Evolutionary conservation across 2,329 filamentous ascomycete genomes (phyloP), one percentile per base, ranked within the genome.

Genomic region (Onygenales sp.): DNA sequence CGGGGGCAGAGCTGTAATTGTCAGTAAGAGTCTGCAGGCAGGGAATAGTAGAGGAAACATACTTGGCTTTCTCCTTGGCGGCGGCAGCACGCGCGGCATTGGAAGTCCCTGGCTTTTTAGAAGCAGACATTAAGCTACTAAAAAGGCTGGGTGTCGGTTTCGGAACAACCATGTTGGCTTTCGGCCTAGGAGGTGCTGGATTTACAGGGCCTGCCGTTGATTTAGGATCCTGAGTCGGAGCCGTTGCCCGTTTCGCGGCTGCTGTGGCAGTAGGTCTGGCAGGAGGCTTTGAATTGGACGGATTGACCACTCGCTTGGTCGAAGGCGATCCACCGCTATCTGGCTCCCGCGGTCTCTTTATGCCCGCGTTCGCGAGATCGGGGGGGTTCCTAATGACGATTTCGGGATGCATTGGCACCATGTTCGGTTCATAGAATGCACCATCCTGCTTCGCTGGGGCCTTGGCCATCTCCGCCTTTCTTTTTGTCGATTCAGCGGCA

Each of bases 91-190:
- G 65, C 52, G 74, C 74, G 8, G 74, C 73, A 63, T 75, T 75
- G 1, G 74, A 75, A 10, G 74, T 77, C 32, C 75, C 75, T 9
- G 74, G 75, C 55, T 71, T 71, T 55, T 77, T 77, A 3, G 74
- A 75, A 11, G 73, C 75, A 9, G 75, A 77, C 56, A 68, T 66
- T 53, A 77, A 59, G 53, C 68, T 72, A 32, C 72, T 70, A 56
- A 77, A 77, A 31, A 76, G 62, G 57, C 68, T 74, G 21, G 60
- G 52, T 8, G 70, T 71, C 9, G 69, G 68, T 58, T 76, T 76
- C 1, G 70, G 70, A 10, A 68, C 64, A 27, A 70, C 59, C 17
- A 70, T 67, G 44, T 64, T 69, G 17, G 70, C 62, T 51, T 69
- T 72, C 2, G 68, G 69, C 13, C 70, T 70, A 31, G 61, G 10